Evolutionary conservation across 306 rosid genomes (phyloP), one percentile per base, ranked within the genome.

Genomic region (Casuarina glauca): DNA sequence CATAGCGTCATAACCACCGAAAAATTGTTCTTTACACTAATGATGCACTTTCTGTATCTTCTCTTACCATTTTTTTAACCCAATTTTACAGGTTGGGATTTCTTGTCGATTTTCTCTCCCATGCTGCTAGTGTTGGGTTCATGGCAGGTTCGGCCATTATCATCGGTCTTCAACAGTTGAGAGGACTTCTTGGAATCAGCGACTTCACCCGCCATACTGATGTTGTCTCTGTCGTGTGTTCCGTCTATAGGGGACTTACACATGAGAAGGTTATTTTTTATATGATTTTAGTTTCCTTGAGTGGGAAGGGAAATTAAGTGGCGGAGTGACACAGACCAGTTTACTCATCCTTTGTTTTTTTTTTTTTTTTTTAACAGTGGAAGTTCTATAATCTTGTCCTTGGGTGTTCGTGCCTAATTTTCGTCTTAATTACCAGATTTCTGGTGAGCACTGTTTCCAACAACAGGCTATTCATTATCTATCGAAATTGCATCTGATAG

Each of bases 111-210:
- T 87, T 91, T 41, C 87, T 89, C 11, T 91, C 96, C 19, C 97
- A 91, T 71, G 94, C 97, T 66, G 87, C 93, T 20, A 78, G 86
- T 1, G 88, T 89, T 39, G 96, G 96, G 75, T 91, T 91, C 73
- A 78, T 89, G 84, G 91, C 79, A 11, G 91, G 97, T 72, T 94
- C 97, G 60, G 97, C 97, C 73, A 79, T 91, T 66, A 89, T 89
- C 0, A 89, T 91, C 71, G 92, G 97, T 2, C 94, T 91, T 83
- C 97, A 91, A 80, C 97, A 91, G 74, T 81, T 91, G 64, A 91
- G 88, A 80, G 97, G 94, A 75, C 74, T 91, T 35, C 79, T 91
- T 38, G 97, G 97, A 4, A 72, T 88, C 66, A 44, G 76, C 74
- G 86, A 89, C 80, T 91, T 91, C 77, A 88, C 94, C 2, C 88